Conservation (phyloP, 1,284 basidiomycete genomes). For the Melampsora abietis-canadensis region DNA sequence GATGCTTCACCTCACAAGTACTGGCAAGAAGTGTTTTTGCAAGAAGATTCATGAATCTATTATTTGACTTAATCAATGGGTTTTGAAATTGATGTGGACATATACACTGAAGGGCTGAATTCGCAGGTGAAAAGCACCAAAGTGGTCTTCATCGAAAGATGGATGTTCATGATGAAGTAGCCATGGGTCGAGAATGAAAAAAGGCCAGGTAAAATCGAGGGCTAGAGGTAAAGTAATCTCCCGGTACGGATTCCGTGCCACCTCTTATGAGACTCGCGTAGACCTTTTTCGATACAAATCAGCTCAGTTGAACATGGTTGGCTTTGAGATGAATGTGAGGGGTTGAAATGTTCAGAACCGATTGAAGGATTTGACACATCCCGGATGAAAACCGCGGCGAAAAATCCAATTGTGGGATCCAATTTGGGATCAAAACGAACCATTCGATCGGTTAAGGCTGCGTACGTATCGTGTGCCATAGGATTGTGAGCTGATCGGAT, state of each 20-base stretch:
- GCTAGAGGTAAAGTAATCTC: not conserved
- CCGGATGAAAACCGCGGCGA: slow-evolving; percentile 56
- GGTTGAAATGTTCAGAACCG: not conserved
- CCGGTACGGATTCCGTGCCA: not conserved
- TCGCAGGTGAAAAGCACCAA: too few relatives aligned
- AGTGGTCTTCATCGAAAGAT: too few relatives aligned
- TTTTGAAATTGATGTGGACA: too few relatives aligned
- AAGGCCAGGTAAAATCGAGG: not conserved
- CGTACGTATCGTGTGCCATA: slow-evolving; percentile 9
- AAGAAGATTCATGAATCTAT: too few relatives aligned
- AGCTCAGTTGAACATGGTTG: not conserved
- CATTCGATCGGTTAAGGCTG: slow-evolving; percentile 66
- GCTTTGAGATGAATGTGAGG: not conserved
- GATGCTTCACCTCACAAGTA: too few relatives aligned
- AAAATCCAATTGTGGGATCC: slow-evolving; percentile 90
- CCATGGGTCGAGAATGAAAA: too few relatives aligned
- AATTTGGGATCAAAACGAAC: slow-evolving; percentile 79
- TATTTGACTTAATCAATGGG: too few relatives aligned
- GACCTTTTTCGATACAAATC: not conserved
- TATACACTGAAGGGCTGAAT: too few relatives aligned
- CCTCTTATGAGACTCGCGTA: not conserved
- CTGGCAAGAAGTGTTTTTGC: too few relatives aligned
- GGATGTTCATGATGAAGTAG: too few relatives aligned
- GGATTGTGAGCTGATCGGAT: not conserved
- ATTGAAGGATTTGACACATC: not conserved